Conservation (phyloP, 345 rosid species). For the Gossypium thurberi region DNA sequence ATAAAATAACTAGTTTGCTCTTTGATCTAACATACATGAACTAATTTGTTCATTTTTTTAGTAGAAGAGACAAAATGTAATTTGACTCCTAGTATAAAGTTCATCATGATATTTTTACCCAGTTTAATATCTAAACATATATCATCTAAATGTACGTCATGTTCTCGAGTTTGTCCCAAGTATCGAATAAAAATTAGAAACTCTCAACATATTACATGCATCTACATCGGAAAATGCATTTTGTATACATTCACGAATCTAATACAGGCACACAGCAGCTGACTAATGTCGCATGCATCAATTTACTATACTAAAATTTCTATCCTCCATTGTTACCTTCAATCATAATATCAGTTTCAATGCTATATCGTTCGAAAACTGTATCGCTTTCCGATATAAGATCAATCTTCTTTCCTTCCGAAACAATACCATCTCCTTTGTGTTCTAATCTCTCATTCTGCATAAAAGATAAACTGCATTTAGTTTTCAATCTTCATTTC, state of each 20-base stretch:
- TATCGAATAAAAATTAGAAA: no score
- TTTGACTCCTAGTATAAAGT: no score
- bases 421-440: slow-evolving; percentile 25
- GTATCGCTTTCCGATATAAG: background rate
- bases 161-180: background rate
- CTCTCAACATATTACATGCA: background rate
- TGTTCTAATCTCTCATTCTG: slow-evolving; percentile 38
- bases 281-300: background rate
- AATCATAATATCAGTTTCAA: slow-evolving; percentile 19
- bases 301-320: background rate
- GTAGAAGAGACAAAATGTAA: no score
- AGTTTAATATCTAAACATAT: no score
- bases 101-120: no score
- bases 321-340: slow-evolving; percentile 39
- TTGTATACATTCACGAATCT: background rate
- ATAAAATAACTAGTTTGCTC: no score
- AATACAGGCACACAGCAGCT: background rate
- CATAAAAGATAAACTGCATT: slow-evolving; percentile 16
- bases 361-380: slow-evolving; percentile 8
- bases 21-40: no score
- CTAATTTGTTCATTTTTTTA: no score
- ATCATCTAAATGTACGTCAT: no score
- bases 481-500: slow-evolving; percentile 10
- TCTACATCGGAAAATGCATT: background rate
- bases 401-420: slow-evolving; percentile 16